Base-by-base conservation (phyloP, 345 rosid species). In the Populus simonii region DNA sequence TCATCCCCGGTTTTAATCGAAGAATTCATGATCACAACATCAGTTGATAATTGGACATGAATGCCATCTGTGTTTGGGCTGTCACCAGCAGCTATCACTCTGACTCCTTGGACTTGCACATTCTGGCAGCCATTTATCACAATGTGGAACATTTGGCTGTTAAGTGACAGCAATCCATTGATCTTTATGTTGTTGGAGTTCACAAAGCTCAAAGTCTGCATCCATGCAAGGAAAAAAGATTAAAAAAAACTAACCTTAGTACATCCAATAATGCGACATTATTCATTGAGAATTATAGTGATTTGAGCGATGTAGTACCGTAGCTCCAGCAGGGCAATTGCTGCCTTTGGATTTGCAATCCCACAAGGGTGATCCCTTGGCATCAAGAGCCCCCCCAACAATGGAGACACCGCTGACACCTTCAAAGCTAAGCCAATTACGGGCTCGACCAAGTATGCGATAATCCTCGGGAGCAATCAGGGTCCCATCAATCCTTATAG, bases 61-160 rank as follows among this genome's bases (percentile, higher is more conserved):
- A 76, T 76, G 2, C 78, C 78, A 33, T 76, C 72, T 20, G 53
- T 76, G 51, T 76, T 67, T 35, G 79, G 79, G 27, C 66, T 68
- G 23, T 68, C 18, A 22, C 55, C 79, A n/a, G 47, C 51, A 13
- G 66, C 72, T n/a, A 76, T 67, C 35, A 76, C 51, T 35, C 11
- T 67, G 11, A 66, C 49, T 7, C 41, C 45, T 31, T 75, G 45
- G 66, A 75, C 65, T 9, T 27, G 1, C 43, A 75, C 78, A 45
- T 75, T 15, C 11, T 75, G 7, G 47, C 78, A 75, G 20, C 65
- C 43, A 75, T 75, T 22, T 22, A 75, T 31, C 5, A 17, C 78
- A 31, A 66, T 33, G 35, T 75, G 71, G 38, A 13, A 75, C 71
- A 66, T 66, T 12, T 75, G 78, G 33, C 71, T 49, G 35, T 75